Percentiles rank a stretch among this genome's conserved stretches.
Conservation (phyloP, 495 filamentous ascomycete species). For the Rhypophila decipiens region DNA sequence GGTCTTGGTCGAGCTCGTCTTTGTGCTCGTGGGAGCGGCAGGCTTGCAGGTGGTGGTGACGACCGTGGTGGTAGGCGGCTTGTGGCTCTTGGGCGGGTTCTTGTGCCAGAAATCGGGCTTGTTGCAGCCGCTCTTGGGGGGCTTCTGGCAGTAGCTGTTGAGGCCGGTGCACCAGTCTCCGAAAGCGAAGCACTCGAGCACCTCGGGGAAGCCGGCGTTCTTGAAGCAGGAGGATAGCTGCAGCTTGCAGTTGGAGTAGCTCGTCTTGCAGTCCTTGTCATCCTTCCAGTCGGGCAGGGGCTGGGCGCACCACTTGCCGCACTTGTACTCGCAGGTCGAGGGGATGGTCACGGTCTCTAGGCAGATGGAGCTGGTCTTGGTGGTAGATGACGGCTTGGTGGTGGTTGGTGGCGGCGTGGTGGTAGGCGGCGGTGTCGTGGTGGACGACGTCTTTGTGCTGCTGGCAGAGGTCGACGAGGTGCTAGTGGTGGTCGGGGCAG, state of each 20-base stretch:
- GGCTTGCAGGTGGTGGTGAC: slow-evolving; percentile 24
- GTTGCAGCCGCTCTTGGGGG: slow-evolving; percentile 8
- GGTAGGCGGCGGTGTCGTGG: slow-evolving; percentile 9
- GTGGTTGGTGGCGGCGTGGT: slow-evolving; percentile 15
- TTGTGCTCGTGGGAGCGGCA: slow-evolving; percentile 24
- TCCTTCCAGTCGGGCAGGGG: slow-evolving; percentile 40
- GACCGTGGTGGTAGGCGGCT: slow-evolving; percentile 19
- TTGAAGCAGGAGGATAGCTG: slow-evolving; percentile 44
- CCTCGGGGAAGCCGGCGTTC: slow-evolving; percentile 39
- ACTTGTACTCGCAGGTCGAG: slow-evolving; percentile 42
- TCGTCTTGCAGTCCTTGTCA: slow-evolving; percentile 24
- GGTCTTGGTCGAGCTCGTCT: slow-evolving; percentile 12
- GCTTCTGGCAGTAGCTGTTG: slow-evolving; percentile 29
- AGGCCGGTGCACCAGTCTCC: slow-evolving; percentile 35
- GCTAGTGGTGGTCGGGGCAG: slow-evolving; percentile 8
- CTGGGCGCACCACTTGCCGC: slow-evolving; percentile 46
- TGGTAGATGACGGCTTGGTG: slow-evolving; percentile 11
- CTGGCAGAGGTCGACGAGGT: slow-evolving; percentile 16
- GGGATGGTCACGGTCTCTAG: slow-evolving; percentile 33
- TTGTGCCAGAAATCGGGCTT: slow-evolving; percentile 30
- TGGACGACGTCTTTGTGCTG: background rate
- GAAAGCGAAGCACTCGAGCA: slow-evolving; percentile 39
- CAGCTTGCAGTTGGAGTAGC: slow-evolving; percentile 32
- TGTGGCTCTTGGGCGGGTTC: slow-evolving; percentile 28
- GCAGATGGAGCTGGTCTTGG: slow-evolving; percentile 34